Evolutionary conservation across 2,329 filamentous ascomycete genomes (phyloP).

Genomic region (Didymella keratinophila): DNA sequence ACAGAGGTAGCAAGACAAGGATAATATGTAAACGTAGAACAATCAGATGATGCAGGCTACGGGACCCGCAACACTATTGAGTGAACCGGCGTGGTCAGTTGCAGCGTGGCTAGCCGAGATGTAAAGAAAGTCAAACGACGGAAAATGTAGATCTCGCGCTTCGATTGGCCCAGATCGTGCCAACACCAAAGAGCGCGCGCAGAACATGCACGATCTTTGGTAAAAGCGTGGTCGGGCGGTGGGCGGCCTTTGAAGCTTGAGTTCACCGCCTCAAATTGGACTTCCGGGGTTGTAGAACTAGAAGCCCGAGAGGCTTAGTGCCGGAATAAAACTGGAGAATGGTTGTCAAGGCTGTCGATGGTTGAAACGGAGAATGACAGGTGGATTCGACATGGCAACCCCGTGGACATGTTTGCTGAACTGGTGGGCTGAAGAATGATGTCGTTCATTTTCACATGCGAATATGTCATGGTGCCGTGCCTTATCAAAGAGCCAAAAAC

Average conservation of each 20-base stretch:
- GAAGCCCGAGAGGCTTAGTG: conserved; percentile 28
- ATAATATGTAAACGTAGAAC: conserved; percentile 28
- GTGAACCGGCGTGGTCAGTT: conserved; percentile 31
- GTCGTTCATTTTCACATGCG: conserved; percentile 41
- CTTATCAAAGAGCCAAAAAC: conserved; percentile 19
- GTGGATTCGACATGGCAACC: conserved; percentile 33
- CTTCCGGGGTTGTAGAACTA: conserved; percentile 30
- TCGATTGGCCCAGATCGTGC: conserved; percentile 34
- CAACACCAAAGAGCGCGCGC: conserved; percentile 27
- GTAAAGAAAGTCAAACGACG: conserved; percentile 25
- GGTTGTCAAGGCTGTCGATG: conserved; percentile 17
- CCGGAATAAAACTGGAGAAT: conserved; percentile 37
- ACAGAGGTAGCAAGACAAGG: conserved; percentile 16
- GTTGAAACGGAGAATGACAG: conserved; percentile 29
- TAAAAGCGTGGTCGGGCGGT: conserved; percentile 29
- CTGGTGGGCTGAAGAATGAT: conserved; percentile 30
- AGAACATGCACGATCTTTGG: conserved; percentile 30
- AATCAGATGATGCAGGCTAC: conserved; percentile 33
- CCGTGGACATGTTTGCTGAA: conserved; percentile 18
- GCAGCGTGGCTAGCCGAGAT: conserved; percentile 25
- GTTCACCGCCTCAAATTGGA: conserved; percentile 40
- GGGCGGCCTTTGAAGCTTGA: conserved; percentile 33
- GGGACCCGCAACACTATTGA: conserved; percentile 35
- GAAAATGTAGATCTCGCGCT: conserved; percentile 30
- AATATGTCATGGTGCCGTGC: conserved; percentile 8